Percentiles rank a stretch among this genome's conserved stretches.
These are phyloP conservation scores for Scheffersomyces ergatensis DNA, from an alignment of 805 yeast species.

Conservation along the genomic window DNA sequence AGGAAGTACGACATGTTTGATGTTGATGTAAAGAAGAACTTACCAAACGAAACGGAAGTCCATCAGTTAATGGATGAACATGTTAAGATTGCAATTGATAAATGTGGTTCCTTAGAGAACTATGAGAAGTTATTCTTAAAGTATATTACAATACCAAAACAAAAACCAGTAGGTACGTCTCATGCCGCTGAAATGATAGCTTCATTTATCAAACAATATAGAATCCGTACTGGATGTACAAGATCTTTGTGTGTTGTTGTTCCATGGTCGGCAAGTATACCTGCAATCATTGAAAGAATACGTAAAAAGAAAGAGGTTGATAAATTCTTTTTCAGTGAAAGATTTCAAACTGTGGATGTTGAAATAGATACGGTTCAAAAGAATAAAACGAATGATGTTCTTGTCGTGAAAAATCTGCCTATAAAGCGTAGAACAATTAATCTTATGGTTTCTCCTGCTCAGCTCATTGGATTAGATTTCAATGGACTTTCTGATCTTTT, in stretches of 20 bases:
- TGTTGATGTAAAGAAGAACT: constrained; percentile 4
- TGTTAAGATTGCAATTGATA: constrained; percentile 6
- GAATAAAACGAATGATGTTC: not conserved
- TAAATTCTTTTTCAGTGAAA: not conserved
- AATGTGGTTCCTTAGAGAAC: constrained; percentile 8
- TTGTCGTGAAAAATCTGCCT: not conserved
- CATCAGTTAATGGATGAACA: constrained; percentile 9
- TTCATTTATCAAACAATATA: not conserved
- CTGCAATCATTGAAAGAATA: not conserved
- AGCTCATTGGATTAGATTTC: constrained; percentile 12
- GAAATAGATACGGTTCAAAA: not conserved
- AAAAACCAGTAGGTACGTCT: not conserved
- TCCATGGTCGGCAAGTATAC: constrained; percentile 11
- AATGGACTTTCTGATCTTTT: constrained; percentile 10
- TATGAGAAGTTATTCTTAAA: constrained; percentile 12
- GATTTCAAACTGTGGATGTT: not conserved
- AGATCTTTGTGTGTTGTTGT: constrained; percentile 13
- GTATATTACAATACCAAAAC: not conserved
- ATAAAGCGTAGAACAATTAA: not conserved
- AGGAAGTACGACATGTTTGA: not conserved
- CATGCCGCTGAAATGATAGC: not conserved
- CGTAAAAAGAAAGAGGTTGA: not conserved
- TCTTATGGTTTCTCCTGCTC: constrained; percentile 7
- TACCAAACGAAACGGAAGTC: constrained; percentile 5
- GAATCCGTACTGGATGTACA: not conserved